Conservation (phyloP, 2,329 filamentous ascomycete genomes). For the Monosporascus sp. region DNA sequence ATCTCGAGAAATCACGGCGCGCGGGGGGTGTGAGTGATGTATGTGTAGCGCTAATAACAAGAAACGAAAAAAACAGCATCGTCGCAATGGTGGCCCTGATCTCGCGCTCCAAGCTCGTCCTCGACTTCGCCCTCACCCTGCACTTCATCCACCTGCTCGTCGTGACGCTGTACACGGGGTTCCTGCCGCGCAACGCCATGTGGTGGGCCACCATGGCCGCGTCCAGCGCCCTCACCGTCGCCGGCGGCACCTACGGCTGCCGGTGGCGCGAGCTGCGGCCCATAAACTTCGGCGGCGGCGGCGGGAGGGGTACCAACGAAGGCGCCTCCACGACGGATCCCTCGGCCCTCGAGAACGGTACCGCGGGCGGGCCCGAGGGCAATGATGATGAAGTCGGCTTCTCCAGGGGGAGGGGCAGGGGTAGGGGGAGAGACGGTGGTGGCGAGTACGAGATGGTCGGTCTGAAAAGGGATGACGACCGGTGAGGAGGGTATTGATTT, state of each 20-base stretch:
- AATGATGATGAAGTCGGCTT: conserved; percentile 45
- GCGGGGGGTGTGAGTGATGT: not conserved
- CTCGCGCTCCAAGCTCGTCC: conserved; percentile 85
- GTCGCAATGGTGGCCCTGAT: conserved; percentile 80
- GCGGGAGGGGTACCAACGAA: conserved; percentile 28
- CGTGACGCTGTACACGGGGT: conserved; percentile 72
- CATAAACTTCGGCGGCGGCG: conserved; percentile 73
- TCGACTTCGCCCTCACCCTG: conserved; percentile 88
- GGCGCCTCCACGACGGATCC: conserved; percentile 24
- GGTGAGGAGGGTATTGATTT: conserved; percentile 9
- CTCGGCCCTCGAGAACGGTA: conserved; percentile 13
- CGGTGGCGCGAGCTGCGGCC: conserved; percentile 84
- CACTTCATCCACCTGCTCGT: conserved; percentile 77
- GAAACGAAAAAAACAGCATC: conserved; percentile 48
- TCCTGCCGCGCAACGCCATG: conserved; percentile 70
- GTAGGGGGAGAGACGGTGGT: conserved; percentile 47
- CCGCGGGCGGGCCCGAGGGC: conserved; percentile 14
- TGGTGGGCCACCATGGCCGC: conserved; percentile 71
- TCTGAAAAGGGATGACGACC: conserved; percentile 34
- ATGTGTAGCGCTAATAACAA: not conserved
- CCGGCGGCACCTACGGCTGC: conserved; percentile 82
- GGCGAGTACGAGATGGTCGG: conserved; percentile 65
- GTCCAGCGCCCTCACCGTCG: conserved; percentile 43
- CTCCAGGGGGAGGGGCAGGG: conserved; percentile 44
- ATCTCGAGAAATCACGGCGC: not conserved